Base-by-base conservation (phyloP, 257 asterid genomes). In the Leptodermis oblonga region DNA sequence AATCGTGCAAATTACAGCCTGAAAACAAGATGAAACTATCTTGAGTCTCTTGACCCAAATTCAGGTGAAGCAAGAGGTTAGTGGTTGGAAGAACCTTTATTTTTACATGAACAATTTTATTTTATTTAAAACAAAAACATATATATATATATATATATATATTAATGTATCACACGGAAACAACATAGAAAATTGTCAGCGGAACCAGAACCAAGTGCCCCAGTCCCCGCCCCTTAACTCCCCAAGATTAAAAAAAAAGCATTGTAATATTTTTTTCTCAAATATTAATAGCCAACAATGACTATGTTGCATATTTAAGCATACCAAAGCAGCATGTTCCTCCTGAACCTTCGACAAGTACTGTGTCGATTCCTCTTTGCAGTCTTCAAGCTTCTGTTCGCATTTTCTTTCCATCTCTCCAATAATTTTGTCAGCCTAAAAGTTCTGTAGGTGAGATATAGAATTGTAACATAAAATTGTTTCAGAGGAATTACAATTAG, bases 311-410 rank as follows among this genome's bases (percentile, higher is more conserved):
- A 70, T 30, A 59, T 13, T 58, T 13, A 28, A 30, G 42, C 91
- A 70, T 89, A 94, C 99, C 87, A 76, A 41, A 66, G 83, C 80
- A 80, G 90, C 92, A 81, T 91, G 89, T 84, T 94, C 95, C 71
- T 89, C 95, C 82, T 86, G 87, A 73, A 89, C 78, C 76, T 74
- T 82, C 76, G 82, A 46, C 87, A 91, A 73, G 69, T 84, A 71
- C 80, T 86, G 85, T 70, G 69, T 74, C 55, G 91, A 87, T 77
- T 90, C 96, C 83, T 87, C 92, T 78, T 85, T 80, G 83, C 60
- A 71, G 69, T 84, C 92, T 67, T 83, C 85, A 74, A 90, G 85
- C 83, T 86, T 83, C 76, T 78, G 78, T 70, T 85, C 90, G 81
- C 76, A 79, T 69, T 73, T 80, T 69, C 62, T 85, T 74, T 89